These are phyloP conservation scores for Phytophthora chlamydospora DNA, from an alignment of 352 stramenopile species.

Conservation along the genomic window DNA sequence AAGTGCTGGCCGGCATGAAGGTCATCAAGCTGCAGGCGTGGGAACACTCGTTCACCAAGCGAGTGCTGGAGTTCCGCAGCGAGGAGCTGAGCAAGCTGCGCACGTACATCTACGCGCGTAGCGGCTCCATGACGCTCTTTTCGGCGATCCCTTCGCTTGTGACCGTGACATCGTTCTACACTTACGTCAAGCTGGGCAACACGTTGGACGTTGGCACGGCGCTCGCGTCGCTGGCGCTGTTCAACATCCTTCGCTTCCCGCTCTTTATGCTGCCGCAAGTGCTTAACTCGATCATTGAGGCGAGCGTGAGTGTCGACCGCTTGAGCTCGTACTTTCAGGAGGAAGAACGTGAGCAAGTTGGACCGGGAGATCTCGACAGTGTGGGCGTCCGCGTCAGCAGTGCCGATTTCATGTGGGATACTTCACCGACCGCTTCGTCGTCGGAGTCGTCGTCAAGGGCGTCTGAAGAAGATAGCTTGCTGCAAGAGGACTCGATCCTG, in stretches of 20 bases:
- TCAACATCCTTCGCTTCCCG: slow-evolving; percentile 98
- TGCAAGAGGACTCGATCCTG: slow-evolving; percentile 37
- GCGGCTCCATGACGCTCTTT: slow-evolving; percentile 68
- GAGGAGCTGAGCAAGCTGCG: slow-evolving; percentile 83
- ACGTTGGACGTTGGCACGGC: slow-evolving; percentile 91
- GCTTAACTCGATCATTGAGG: slow-evolving; percentile 95
- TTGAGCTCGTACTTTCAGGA: slow-evolving; percentile 63
- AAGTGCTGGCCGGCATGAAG: slow-evolving; percentile 94
- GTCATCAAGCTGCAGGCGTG: slow-evolving; percentile 98
- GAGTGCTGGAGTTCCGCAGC: slow-evolving; percentile 61
- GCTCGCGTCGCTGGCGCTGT: slow-evolving; percentile 90
- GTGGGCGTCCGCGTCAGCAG: slow-evolving; percentile 47
- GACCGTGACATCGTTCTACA: slow-evolving; percentile 89
- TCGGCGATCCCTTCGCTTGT: slow-evolving; percentile 93
- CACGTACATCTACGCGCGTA: slow-evolving; percentile 63
- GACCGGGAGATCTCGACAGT: slow-evolving; percentile 68
- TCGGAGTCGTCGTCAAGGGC: slow-evolving; percentile 22
- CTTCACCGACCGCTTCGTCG: slow-evolving; percentile 38
- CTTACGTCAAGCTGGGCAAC: slow-evolving; percentile 84
- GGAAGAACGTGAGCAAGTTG: slow-evolving; percentile 71
- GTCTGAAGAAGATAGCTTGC: slow-evolving; percentile 35
- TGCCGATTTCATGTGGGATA: slow-evolving; percentile 75
- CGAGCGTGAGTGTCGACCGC: slow-evolving; percentile 69
- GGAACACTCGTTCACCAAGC: slow-evolving; percentile 87
- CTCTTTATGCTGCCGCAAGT: slow-evolving; percentile 96